phyloP scores from a whole-genome alignment of 2,329 filamentous ascomycete species.

The Verticillium nubilum region DNA sequence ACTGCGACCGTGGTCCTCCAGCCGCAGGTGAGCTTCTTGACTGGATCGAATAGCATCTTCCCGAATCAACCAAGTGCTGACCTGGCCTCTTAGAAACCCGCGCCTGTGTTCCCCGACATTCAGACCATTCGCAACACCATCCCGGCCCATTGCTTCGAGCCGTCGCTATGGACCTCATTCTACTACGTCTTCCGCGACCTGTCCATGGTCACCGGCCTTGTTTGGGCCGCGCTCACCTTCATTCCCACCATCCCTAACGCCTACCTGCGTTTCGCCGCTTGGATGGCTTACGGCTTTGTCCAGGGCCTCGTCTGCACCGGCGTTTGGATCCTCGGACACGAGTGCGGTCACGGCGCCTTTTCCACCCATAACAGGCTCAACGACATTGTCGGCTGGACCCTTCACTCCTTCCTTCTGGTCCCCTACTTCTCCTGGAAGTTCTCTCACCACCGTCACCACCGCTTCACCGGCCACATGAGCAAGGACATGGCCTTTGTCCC shows the following conservation, averaged over 20 bases:
- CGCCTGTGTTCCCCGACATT: constrained; percentile 34
- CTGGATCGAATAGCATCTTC: no score
- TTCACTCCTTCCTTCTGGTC: constrained; percentile 62
- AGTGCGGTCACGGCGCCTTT: constrained; percentile 66
- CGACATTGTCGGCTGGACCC: constrained; percentile 54
- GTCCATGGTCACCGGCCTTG: constrained; percentile 39
- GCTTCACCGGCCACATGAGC: constrained; percentile 61
- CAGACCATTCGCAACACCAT: constrained; percentile 47
- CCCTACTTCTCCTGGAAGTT: constrained; percentile 72
- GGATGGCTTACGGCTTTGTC: constrained; percentile 55
- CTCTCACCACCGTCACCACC: constrained; percentile 65
- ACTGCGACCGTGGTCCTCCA: not conserved
- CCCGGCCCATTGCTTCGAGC: constrained; percentile 56
- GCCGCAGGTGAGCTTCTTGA: not conserved
- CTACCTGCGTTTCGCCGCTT: constrained; percentile 39
- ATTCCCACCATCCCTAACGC: constrained; percentile 44
- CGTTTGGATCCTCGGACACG: constrained; percentile 66
- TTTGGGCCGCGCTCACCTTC: constrained; percentile 45
- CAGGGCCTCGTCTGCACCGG: constrained; percentile 64
- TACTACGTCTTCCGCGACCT: constrained; percentile 53
- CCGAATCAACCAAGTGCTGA: no score
- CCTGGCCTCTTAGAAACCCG: not conserved
- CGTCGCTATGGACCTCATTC: constrained; percentile 44
- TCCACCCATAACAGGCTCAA: constrained; percentile 52
- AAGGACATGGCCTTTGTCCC: constrained; percentile 64